A percentile compares a stretch with the other conserved stretches of the same genome.
phyloP scores from a whole-genome alignment of 331 rosid species.

The Quercus phellos region DNA sequence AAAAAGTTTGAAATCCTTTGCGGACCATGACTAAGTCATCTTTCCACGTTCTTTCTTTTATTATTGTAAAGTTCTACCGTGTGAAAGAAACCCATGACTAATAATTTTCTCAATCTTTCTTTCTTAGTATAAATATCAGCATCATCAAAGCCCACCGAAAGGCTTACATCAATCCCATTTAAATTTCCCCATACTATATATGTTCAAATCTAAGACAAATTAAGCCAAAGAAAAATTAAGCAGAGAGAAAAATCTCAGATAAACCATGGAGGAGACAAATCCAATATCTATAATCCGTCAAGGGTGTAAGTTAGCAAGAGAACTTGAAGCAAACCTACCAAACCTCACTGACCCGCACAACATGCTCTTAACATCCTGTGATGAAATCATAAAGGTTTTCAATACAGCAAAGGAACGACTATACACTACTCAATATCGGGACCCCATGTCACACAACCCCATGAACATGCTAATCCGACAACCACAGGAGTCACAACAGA shows the following conservation, averaged over 20 bases:
- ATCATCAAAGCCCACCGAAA: constrained; percentile 14
- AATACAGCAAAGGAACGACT: constrained; percentile 29
- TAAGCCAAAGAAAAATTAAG: constrained; percentile 1
- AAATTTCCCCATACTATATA: background rate
- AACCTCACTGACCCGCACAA: constrained; percentile 30
- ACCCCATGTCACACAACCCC: background rate
- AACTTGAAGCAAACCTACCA: constrained; percentile 34
- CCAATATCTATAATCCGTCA: constrained; percentile 13
- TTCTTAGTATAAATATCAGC: background rate
- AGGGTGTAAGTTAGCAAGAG: constrained; percentile 42
- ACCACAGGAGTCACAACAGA: constrained; percentile 13
- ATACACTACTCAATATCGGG: background rate
- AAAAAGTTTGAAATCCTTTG: constrained; percentile 34
- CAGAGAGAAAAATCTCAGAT: background rate
- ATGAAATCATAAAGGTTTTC: constrained; percentile 32
- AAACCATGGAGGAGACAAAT: constrained; percentile 42
- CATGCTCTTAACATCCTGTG: constrained; percentile 26
- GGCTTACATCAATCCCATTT: background rate
- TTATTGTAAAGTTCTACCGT: constrained; percentile 25
- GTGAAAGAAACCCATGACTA: constrained; percentile 23
- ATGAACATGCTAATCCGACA: background rate
- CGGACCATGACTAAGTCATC: constrained; percentile 62
- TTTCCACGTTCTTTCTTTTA: background rate
- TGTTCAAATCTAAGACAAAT: constrained; percentile 10
- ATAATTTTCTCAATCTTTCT: background rate